Conservation (phyloP, 2,329 filamentous ascomycete genomes). For the Orbilia brochopaga region DNA sequence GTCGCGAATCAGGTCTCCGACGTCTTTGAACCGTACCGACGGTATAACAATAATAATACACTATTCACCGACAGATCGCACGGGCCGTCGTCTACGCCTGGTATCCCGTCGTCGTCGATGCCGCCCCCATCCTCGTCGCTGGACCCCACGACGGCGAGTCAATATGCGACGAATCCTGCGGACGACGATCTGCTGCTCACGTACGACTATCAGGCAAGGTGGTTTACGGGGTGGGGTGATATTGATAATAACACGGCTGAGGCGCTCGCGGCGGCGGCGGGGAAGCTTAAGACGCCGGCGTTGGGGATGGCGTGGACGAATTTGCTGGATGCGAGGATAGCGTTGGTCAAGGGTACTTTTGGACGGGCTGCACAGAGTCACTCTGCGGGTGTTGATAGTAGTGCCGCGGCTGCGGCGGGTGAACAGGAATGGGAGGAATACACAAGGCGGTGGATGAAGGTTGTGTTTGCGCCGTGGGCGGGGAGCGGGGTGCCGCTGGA, state of each 20-base stretch:
- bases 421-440: constrained; percentile 59
- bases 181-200: constrained; percentile 45
- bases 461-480: constrained; percentile 86
- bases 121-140: constrained; percentile 38
- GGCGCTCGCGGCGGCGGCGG: constrained; percentile 8
- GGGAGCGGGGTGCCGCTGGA: constrained; percentile 66
- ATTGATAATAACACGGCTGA: constrained; percentile 25
- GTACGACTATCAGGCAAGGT: constrained; percentile 53
- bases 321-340: constrained; percentile 56
- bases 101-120: no score
- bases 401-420: constrained; percentile 56
- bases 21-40: constrained; percentile 66
- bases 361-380: neutral
- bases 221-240: constrained; percentile 54
- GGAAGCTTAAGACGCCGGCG: constrained; percentile 51
- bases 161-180: constrained; percentile 17
- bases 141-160: constrained; percentile 8
- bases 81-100: no score
- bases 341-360: constrained; percentile 55
- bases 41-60: constrained; percentile 8
- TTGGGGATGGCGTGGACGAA: constrained; percentile 54
- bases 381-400: neutral
- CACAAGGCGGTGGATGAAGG: constrained; percentile 78
- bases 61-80: no score
- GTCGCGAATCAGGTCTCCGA: constrained; percentile 96